Conservation (phyloP, 768 basidiomycete genomes). For the Calocera viscosa region DNA sequence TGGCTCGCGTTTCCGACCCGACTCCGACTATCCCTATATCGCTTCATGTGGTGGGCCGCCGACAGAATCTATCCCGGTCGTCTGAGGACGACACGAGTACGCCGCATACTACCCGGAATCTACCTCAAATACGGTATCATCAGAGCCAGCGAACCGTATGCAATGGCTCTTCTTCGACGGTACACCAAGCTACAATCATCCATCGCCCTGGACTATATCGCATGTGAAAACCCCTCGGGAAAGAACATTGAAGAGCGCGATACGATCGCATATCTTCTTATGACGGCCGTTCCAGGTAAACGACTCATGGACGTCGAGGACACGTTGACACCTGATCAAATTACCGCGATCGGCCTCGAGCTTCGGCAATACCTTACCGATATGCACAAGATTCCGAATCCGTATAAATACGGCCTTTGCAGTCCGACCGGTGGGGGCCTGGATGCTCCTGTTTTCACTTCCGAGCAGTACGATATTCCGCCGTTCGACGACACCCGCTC, state of each 20-base stretch:
- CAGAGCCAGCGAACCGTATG: neutral
- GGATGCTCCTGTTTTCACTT: neutral
- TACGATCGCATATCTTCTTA: neutral
- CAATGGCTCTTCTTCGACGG: neutral
- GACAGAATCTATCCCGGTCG: too few species aligned
- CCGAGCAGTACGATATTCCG: neutral
- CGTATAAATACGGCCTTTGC: neutral
- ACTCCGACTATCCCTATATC: too few species aligned
- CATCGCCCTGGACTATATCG: neutral
- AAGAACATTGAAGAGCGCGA: neutral
- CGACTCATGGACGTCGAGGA: neutral
- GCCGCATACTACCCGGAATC: neutral
- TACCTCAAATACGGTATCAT: neutral
- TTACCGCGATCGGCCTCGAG: neutral
- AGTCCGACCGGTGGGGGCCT: neutral
- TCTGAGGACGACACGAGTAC: neutral
- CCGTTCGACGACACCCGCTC: neutral
- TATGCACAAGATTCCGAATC: neutral
- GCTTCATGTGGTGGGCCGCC: too few species aligned
- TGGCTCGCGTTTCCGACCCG: too few species aligned
- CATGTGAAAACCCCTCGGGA: neutral
- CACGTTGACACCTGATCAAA: neutral
- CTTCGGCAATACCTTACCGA: neutral
- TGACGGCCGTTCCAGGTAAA: neutral
- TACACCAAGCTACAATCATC: neutral